Percentiles rank a stretch among this genome's conserved stretches.
These are phyloP conservation scores for Elongisporangium prolatum DNA, from an alignment of 352 stramenopile species.

Conservation along the genomic window DNA sequence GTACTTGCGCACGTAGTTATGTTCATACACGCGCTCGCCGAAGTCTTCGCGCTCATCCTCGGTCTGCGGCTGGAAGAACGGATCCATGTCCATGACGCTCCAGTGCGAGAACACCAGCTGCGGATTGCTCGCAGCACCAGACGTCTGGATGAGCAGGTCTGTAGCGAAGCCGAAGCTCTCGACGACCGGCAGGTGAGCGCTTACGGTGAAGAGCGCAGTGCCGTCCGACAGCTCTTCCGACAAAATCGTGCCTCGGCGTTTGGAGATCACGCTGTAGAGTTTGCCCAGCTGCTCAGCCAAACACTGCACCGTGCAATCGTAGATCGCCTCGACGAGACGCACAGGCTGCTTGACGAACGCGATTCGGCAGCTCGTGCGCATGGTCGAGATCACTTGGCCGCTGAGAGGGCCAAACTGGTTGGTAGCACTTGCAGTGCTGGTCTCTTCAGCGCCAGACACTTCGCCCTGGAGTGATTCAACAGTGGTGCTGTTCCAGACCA, in stretches of 20 bases:
- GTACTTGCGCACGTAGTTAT: conserved; percentile 93
- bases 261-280: conserved; percentile 93
- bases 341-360: conserved; percentile 83
- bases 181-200: conserved; percentile 91
- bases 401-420: conserved; percentile 67
- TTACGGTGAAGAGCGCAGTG: conserved; percentile 93
- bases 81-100: conserved; percentile 91
- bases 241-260: conserved; percentile 89
- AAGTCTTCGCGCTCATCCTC: conserved; percentile 96
- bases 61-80: conserved; percentile 95
- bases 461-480: conserved; percentile 9
- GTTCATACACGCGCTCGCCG: conserved; percentile 88
- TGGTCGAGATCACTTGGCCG: conserved; percentile 78
- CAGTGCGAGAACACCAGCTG: conserved; percentile 96
- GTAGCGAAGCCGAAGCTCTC: conserved; percentile 93
- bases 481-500: conserved; percentile 44
- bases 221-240: conserved; percentile 87
- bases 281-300: conserved; percentile 90
- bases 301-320: conserved; percentile 85
- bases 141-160: conserved; percentile 93
- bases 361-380: conserved; percentile 67
- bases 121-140: conserved; percentile 93
- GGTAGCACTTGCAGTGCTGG: conserved; percentile 11
- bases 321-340: conserved; percentile 90
- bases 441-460: conserved; percentile 17